Percentiles rank a stretch among this genome's conserved stretches.
phyloP scores from a whole-genome alignment of 441 rosid species.

The Brassica balearica region DNA sequence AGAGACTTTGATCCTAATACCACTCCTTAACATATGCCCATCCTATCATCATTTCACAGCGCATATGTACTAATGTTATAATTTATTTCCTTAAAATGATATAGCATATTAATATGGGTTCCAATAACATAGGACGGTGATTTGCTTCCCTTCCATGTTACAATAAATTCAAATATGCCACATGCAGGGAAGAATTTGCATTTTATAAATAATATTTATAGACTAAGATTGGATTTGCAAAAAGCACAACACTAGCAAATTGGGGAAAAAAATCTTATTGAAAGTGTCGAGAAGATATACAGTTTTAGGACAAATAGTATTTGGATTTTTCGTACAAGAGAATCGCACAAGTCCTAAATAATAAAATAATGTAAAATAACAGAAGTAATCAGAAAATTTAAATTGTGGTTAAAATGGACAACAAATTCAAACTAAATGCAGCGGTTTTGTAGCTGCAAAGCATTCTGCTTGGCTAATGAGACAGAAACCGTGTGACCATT shows the following conservation, averaged over 20 bases:
- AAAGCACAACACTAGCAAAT: neutral
- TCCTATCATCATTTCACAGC: conserved; percentile 40
- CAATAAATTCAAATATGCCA: conserved; percentile 3
- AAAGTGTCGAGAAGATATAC: too few species aligned
- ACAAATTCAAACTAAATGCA: neutral
- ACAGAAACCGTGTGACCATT: neutral
- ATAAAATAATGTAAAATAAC: neutral
- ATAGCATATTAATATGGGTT: neutral
- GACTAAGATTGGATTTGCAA: neutral
- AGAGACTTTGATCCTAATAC: conserved; percentile 42
- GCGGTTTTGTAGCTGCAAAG: neutral
- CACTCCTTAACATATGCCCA: conserved; percentile 39
- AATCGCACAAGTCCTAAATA: neutral
- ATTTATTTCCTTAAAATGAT: neutral
- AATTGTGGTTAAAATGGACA: neutral
- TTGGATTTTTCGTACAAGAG: neutral
- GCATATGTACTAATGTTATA: neutral
- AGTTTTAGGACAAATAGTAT: too few species aligned
- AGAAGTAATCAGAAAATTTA: neutral
- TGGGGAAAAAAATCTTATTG: neutral
- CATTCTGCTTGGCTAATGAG: neutral
- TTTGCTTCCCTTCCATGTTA: conserved; percentile 4
- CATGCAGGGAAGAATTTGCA: neutral
- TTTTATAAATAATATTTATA: neutral
- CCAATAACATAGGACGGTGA: neutral